phyloP scores from a whole-genome alignment of 2,329 filamentous ascomycete species.

The Leptographium wingfieldii region DNA sequence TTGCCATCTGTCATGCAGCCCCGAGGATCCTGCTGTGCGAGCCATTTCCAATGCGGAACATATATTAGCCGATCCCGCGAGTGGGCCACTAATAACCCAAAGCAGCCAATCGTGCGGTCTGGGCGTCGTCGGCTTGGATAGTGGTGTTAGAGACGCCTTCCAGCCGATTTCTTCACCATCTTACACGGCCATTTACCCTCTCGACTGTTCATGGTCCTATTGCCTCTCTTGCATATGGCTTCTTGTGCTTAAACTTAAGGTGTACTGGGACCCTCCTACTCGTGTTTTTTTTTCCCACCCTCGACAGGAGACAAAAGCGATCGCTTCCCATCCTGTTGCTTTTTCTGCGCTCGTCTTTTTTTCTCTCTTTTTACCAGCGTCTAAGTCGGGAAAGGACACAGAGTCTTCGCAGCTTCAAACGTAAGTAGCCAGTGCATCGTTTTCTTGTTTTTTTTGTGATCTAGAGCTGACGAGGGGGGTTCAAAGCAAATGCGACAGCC shows the following conservation, averaged over 20 bases:
- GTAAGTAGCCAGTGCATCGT: background rate
- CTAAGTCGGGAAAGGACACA: background rate
- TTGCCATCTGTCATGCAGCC: background rate
- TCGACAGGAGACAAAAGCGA: background rate
- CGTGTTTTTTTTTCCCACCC: background rate
- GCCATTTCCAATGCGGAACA: conserved; percentile 1
- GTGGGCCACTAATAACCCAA: background rate
- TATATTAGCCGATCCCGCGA: background rate
- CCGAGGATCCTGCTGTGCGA: background rate
- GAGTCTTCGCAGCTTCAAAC: background rate
- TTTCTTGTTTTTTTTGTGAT: background rate
- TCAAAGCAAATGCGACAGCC: background rate
- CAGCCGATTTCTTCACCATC: background rate
- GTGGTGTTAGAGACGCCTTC: background rate
- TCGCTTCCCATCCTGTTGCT: background rate
- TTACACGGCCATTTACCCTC: background rate
- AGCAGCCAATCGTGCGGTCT: background rate
- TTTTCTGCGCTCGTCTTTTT: background rate
- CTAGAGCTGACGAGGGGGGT: background rate
- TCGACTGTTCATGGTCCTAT: background rate
- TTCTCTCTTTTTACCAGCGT: background rate
- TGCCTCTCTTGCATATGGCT: background rate
- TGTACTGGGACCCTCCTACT: background rate
- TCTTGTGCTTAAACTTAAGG: background rate
- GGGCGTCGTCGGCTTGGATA: background rate